Percentiles rank a stretch among this genome's conserved stretches.
Conservation (phyloP, 805 yeast species). For the Candida lessepsii region DNA sequence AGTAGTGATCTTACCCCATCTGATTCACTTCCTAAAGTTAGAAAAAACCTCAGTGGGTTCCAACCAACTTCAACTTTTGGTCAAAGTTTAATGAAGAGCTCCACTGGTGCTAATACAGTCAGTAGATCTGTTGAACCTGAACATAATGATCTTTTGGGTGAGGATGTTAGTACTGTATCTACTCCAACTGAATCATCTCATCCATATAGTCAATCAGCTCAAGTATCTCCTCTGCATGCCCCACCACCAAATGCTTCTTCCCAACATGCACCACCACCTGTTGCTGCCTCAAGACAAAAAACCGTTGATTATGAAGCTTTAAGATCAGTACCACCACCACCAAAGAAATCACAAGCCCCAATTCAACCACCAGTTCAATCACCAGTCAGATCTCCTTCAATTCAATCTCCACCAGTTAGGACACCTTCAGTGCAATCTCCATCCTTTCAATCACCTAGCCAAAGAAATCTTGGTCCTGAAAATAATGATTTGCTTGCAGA, state of each 20-base stretch:
- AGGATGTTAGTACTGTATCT: conserved; percentile 23
- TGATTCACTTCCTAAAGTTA: conserved; percentile 31
- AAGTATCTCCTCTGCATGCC: too few relatives aligned
- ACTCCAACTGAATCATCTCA: background rate
- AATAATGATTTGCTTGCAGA: conserved; percentile 53
- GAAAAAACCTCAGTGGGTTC: conserved; percentile 46
- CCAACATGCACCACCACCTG: background rate
- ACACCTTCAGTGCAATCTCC: conserved; percentile 12
- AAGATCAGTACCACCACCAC: conserved; percentile 47
- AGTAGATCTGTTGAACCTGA: conserved; percentile 16
- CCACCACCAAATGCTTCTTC: conserved; percentile 8
- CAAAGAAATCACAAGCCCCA: conserved; percentile 20
- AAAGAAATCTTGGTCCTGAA: conserved; percentile 2
- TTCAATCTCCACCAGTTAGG: conserved; percentile 20
- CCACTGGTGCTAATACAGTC: conserved; percentile 5
- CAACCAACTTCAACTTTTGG: conserved; percentile 88
- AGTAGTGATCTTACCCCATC: conserved; percentile 32
- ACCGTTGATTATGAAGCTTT: conserved; percentile 51
- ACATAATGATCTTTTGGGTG: conserved; percentile 31
- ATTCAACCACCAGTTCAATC: conserved; percentile 14
- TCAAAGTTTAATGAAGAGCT: conserved; percentile 52
- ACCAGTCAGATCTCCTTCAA: conserved; percentile 10
- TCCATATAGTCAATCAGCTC: too few relatives aligned
- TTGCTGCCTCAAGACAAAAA: conserved; percentile 25
- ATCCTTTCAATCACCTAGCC: conserved; percentile 9